Conservation (phyloP, 2,329 filamentous ascomycete genomes). For the Tolypocladium album region DNA sequence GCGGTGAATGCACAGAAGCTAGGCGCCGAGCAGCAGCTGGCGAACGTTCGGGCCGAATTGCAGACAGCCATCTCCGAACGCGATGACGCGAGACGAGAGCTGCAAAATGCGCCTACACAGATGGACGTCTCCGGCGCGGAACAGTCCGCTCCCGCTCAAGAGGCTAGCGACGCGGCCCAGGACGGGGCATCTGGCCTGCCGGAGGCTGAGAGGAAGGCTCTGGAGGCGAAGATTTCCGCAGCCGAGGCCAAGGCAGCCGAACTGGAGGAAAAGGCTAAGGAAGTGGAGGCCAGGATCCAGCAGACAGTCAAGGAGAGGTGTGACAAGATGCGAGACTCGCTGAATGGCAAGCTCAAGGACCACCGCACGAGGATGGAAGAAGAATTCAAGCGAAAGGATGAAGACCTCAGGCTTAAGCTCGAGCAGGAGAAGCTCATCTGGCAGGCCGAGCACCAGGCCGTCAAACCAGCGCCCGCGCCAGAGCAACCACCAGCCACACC, state of each 20-base stretch:
- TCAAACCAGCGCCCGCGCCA: constrained; percentile 11
- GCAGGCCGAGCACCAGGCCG: constrained; percentile 37
- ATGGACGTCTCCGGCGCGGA: constrained; percentile 1
- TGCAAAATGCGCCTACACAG: constrained; percentile 18
- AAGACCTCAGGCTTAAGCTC: constrained; percentile 42
- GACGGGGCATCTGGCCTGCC: constrained; percentile 25
- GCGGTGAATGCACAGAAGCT: constrained; percentile 57
- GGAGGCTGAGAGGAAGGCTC: constrained; percentile 46
- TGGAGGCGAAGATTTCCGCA: constrained; percentile 51
- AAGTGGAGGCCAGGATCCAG: constrained; percentile 52
- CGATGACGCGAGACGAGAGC: constrained; percentile 42
- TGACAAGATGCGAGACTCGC: constrained; percentile 56
- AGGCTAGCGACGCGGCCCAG: constrained; percentile 4
- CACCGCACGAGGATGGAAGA: constrained; percentile 42
- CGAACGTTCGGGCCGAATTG: constrained; percentile 45
- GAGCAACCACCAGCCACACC: constrained; percentile 23
- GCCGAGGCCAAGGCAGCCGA: constrained; percentile 53
- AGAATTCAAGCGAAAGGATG: constrained; percentile 42
- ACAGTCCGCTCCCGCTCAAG: not conserved
- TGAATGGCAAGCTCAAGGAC: constrained; percentile 63
- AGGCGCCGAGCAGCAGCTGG: constrained; percentile 53
- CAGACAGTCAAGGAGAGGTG: constrained; percentile 53
- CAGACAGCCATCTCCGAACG: constrained; percentile 51
- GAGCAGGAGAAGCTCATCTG: constrained; percentile 55
- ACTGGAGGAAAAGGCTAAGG: constrained; percentile 51